phyloP scores from a whole-genome alignment of 2,329 filamentous ascomycete species.

The Phialophora expanda region DNA sequence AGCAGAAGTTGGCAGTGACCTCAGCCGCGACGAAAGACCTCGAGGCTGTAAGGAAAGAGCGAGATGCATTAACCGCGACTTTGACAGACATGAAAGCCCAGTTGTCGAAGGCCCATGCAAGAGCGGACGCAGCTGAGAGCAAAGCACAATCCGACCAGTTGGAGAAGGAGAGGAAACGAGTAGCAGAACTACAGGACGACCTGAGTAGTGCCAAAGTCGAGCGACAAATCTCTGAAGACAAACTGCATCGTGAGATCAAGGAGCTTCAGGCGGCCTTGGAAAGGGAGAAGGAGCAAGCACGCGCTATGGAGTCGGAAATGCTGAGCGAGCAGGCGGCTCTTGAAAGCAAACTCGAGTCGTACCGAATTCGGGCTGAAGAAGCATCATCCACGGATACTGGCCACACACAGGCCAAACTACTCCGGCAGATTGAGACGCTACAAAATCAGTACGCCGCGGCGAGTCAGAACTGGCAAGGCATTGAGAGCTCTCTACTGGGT shows the following conservation, averaged over 20 bases:
- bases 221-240: slow-evolving; percentile 74
- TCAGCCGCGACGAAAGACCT: slow-evolving; percentile 62
- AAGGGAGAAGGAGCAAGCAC: slow-evolving; percentile 72
- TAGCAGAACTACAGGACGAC: slow-evolving; percentile 65
- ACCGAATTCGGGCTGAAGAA: slow-evolving; percentile 86
- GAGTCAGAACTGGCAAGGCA: slow-evolving; percentile 96
- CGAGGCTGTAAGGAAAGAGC: slow-evolving; percentile 66
- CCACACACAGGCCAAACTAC: slow-evolving; percentile 83
- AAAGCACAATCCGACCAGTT: slow-evolving; percentile 71
- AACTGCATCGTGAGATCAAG: slow-evolving; percentile 69
- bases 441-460: slow-evolving; percentile 95
- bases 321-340: slow-evolving; percentile 76
- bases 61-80: slow-evolving; percentile 66
- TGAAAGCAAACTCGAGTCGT: slow-evolving; percentile 87
- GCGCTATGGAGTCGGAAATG: slow-evolving; percentile 74
- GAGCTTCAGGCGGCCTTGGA: slow-evolving; percentile 76
- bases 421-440: slow-evolving; percentile 91
- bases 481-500: slow-evolving; percentile 82
- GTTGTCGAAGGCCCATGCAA: slow-evolving; percentile 68
- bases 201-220: slow-evolving; percentile 72
- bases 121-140: slow-evolving; percentile 69
- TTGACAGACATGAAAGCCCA: slow-evolving; percentile 73
- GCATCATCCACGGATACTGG: slow-evolving; percentile 80
- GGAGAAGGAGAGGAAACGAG: slow-evolving; percentile 66
- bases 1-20: slow-evolving; percentile 60